A percentile compares a stretch with the other conserved stretches of the same genome.
Conservation (phyloP, 257 asterid genomes). For the Solanum tarapatanum region DNA sequence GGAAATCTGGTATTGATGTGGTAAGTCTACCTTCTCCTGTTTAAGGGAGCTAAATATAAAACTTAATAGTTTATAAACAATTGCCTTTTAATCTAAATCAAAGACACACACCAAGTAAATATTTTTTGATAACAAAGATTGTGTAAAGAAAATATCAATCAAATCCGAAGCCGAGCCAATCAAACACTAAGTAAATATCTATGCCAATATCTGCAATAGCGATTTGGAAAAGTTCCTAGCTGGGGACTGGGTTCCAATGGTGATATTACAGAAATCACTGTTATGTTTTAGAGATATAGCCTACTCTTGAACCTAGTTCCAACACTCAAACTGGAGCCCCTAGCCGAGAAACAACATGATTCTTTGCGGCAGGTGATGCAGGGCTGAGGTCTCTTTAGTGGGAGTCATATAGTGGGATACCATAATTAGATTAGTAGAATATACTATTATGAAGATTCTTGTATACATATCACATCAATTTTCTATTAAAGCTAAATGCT, state of each 20-base stretch:
- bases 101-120: neutral
- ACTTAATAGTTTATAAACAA: neutral
- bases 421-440: neutral
- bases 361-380: neutral
- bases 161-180: neutral
- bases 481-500: neutral
- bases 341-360: neutral
- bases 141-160: neutral
- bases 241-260: neutral
- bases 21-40: neutral
- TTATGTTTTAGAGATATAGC: neutral
- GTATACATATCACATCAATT: neutral
- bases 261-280: neutral
- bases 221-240: neutral
- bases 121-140: neutral
- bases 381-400: neutral
- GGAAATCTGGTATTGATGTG: neutral
- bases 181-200: neutral
- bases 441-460: neutral
- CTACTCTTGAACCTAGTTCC: neutral
- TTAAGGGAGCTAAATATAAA: neutral
- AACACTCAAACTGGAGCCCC: neutral
- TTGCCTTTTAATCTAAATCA: neutral
- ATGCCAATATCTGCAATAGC: neutral
- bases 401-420: neutral